Base-by-base conservation (phyloP, 257 asterid species). In the Scutellaria baicalensis region DNA sequence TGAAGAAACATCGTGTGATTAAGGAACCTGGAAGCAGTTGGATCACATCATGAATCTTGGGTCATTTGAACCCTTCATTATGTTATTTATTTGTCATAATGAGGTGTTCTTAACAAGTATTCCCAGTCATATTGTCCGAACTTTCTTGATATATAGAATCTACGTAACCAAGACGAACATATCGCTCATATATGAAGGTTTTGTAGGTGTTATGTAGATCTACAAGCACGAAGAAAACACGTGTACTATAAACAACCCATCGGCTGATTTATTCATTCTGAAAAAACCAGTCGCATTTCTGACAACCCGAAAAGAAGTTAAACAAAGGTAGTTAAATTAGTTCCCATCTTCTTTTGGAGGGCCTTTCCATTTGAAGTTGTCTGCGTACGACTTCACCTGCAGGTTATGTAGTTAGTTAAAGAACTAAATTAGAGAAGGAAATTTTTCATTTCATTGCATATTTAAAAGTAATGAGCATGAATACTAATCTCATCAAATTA, bases 321-420 rank as follows among this genome's bases (percentile, higher is more conserved):
- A 31, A 47, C 2, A 49, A 57, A 31, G 73, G 63, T 71, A 42
- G 12, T 54, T 13, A 14, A 64, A 27, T 79, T 69, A 87, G 44
- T 70, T 79, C 56, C 43, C 83, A 68, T 78, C 79, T 9, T 82
- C 33, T 66, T 80, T 77, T 12, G 96, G 94, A 77, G 93, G 96
- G 54, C 99, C 97, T 84, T 91, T 91, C 95, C 92, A 92, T 81
- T 89, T 92, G 88, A 89, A 92, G 90, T 89, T 94, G 80, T 94
- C 99, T 0, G 97, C 97, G 59, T 94, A 91, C 17, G 97, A 70
- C 83, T 84, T 94, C 61, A 81, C 75, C 97, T 94, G 87, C 69
- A 72, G 68, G 35, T 11, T 38, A 27, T 52, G 67, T 47, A 56
- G n/a, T 23, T 16, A 64, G 9, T 52, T 1, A 18, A 67, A 39